Evolutionary conservation across 495 filamentous ascomycete genomes (phyloP).

Genomic region (Hypoxylon crocopeplum): DNA sequence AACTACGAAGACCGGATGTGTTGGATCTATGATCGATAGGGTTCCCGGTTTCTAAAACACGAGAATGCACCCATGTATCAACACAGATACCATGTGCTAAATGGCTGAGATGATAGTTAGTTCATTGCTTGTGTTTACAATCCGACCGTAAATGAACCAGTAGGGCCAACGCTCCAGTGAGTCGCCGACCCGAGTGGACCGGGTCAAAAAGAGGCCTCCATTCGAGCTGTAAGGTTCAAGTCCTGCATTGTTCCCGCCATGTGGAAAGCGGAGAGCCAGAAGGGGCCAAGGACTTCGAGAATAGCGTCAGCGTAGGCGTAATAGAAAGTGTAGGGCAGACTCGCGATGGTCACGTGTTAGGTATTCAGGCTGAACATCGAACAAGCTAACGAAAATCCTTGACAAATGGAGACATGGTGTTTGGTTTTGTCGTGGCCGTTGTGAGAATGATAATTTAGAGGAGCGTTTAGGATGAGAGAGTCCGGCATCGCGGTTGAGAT

Average conservation of each 20-base stretch:
- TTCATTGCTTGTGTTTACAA: conserved; percentile 22
- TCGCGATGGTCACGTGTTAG: conserved; percentile 16
- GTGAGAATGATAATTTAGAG: conserved; percentile 3
- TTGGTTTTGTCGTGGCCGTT: conserved; percentile 7
- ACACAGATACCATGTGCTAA: conserved; percentile 7
- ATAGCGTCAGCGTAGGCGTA: conserved; percentile 29
- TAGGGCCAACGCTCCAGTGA: conserved; percentile 8
- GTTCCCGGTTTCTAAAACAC: not conserved
- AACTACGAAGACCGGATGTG: not conserved
- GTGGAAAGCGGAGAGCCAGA: conserved; percentile 30
- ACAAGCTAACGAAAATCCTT: not conserved
- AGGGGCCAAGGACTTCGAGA: conserved; percentile 9
- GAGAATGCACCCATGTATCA: conserved; percentile 4
- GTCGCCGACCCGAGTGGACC: conserved; percentile 20
- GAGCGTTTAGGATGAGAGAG: conserved; percentile 8
- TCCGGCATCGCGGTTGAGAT: conserved; percentile 10
- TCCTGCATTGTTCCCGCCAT: conserved; percentile 33
- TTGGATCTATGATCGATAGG: not conserved
- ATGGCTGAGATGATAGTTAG: conserved; percentile 7
- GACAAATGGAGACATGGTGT: conserved; percentile 2
- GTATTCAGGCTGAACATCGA: conserved; percentile 14
- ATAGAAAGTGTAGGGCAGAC: conserved; percentile 16
- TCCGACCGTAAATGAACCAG: conserved; percentile 35
- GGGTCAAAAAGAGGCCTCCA: conserved; percentile 20
- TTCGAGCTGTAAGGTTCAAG: conserved; percentile 16